phyloP scores from a whole-genome alignment of 441 rosid species.

The Corymbia calophylla region DNA sequence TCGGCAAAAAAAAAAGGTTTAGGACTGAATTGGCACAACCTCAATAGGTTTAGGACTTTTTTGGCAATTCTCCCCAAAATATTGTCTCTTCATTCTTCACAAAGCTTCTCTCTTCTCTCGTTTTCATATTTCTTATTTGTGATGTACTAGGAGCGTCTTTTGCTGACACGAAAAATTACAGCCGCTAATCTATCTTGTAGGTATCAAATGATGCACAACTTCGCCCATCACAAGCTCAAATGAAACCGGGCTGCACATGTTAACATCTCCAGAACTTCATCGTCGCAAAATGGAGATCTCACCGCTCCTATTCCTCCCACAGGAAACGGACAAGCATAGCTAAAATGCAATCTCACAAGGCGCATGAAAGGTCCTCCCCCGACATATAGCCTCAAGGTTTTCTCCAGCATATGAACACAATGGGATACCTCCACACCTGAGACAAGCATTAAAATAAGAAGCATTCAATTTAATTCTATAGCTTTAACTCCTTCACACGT shows the following conservation, averaged over 20 bases:
- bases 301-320: background rate
- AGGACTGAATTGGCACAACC: no score
- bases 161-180: background rate
- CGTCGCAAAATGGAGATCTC: background rate
- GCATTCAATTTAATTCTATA: background rate
- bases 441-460: background rate
- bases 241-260: background rate
- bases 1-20: no score
- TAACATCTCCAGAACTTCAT: background rate
- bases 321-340: background rate
- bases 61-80: no score
- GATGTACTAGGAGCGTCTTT: background rate
- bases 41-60: no score
- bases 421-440: conserved; percentile 95
- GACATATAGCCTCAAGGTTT: conserved; percentile 85
- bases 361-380: conserved; percentile 93
- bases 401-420: conserved; percentile 86
- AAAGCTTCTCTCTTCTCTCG: background rate
- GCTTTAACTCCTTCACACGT: background rate
- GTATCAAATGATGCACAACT: background rate
- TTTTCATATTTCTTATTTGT: background rate
- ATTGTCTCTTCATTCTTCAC: background rate
- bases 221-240: background rate
- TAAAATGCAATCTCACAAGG: conserved; percentile 91
- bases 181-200: background rate